phyloP scores from a whole-genome alignment of 768 basidiomycete genomes.

The Termitomyces bulborhizus region DNA sequence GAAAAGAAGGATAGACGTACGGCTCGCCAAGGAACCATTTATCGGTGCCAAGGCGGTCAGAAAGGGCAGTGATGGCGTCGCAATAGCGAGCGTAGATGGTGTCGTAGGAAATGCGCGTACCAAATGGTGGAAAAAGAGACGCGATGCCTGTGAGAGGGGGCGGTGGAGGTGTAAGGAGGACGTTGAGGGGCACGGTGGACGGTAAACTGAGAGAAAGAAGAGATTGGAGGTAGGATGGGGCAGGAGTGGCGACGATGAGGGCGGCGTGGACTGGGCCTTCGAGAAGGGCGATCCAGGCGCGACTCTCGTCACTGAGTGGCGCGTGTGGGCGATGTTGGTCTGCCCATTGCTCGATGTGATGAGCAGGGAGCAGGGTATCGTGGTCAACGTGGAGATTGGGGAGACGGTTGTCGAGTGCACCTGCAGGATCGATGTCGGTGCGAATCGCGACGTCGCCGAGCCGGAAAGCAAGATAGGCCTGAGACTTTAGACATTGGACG shows the following conservation, averaged over 20 bases:
- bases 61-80: constrained; percentile 68
- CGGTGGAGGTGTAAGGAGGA: constrained; percentile 58
- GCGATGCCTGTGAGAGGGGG: constrained; percentile 65
- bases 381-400: constrained; percentile 63
- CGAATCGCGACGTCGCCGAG: constrained; percentile 51
- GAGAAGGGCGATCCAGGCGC: constrained; percentile 77
- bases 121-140: constrained; percentile 56
- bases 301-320: constrained; percentile 61
- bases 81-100: constrained; percentile 53
- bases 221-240: constrained; percentile 16
- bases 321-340: constrained; percentile 34
- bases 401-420: constrained; percentile 60
- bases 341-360: constrained; percentile 70
- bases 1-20: constrained; percentile 28
- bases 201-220: constrained; percentile 2
- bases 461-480: constrained; percentile 73
- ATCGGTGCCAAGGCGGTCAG: constrained; percentile 69
- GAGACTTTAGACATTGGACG: constrained; percentile 88
- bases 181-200: constrained; percentile 31
- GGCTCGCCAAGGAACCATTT: constrained; percentile 76
- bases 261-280: constrained; percentile 76
- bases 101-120: constrained; percentile 45
- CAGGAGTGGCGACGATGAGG: constrained; percentile 52
- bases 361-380: constrained; percentile 53
- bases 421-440: constrained; percentile 65